Percentiles rank a stretch among this genome's conserved stretches.
Evolutionary conservation across 805 yeast genomes (phyloP).

Genomic region (Kodamaea leandrae): DNA sequence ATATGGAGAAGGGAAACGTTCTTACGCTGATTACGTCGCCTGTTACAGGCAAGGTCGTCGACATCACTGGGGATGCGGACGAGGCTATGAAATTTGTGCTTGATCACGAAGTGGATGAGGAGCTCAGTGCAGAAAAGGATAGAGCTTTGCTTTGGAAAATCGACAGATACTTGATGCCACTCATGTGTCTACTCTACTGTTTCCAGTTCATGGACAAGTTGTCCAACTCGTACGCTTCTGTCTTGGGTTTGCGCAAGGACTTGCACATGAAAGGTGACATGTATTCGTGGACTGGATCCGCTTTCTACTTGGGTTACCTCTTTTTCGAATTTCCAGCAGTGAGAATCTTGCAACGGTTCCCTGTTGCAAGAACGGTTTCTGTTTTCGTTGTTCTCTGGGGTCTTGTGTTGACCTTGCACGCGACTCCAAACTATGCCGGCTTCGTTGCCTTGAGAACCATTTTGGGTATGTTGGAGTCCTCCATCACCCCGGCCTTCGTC

Average conservation of each 20-base stretch:
- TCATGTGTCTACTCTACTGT: constrained; percentile 48
- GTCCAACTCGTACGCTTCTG: constrained; percentile 49
- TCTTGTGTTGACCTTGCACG: constrained; percentile 47
- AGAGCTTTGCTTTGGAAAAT: constrained; percentile 45
- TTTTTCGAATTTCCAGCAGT: constrained; percentile 52
- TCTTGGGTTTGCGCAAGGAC: constrained; percentile 48
- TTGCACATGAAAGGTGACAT: too few relatives aligned
- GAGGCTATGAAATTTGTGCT: constrained; percentile 44
- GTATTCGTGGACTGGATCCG: too few relatives aligned
- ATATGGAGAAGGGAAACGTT: constrained; percentile 11
- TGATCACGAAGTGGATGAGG: constrained; percentile 13
- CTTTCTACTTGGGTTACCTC: constrained; percentile 56
- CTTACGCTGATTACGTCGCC: constrained; percentile 18
- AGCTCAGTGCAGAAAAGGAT: constrained; percentile 21
- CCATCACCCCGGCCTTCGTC: too few relatives aligned
- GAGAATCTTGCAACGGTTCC: constrained; percentile 50
- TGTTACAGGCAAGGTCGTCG: constrained; percentile 17
- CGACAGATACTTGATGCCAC: constrained; percentile 50
- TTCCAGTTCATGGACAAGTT: constrained; percentile 61
- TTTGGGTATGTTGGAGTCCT: not conserved
- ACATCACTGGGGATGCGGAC: constrained; percentile 41
- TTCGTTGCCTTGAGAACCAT: too few relatives aligned
- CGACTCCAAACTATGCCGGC: constrained; percentile 44
- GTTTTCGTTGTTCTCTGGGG: constrained; percentile 61
- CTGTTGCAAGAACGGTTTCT: constrained; percentile 51